Percentiles rank a stretch among this genome's conserved stretches.
These are phyloP conservation scores for Tagetes erecta DNA, from an alignment of 129 eudicot species.

Conservation along the genomic window DNA sequence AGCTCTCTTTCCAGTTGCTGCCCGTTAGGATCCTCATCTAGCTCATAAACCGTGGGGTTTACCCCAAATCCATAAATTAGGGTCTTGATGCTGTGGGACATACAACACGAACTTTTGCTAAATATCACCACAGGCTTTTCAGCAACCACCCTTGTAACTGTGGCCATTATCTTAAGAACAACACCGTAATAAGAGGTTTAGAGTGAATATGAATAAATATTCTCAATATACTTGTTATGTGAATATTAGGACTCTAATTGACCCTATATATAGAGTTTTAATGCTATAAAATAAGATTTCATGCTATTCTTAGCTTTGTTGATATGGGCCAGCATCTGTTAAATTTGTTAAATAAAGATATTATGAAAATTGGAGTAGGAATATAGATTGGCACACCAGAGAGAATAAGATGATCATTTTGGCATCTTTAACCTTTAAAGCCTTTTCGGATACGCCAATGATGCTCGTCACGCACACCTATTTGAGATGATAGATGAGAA, in stretches of 20 bases:
- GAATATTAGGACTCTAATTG: constrained; percentile 2
- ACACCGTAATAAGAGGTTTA: neutral
- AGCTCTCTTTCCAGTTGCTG: constrained; percentile 36
- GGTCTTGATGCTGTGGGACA: constrained; percentile 49
- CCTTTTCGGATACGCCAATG: constrained; percentile 26
- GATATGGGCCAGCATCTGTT: neutral
- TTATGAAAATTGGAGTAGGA: constrained; percentile 18
- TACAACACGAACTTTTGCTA: constrained; percentile 58
- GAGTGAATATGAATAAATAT: constrained; percentile 1
- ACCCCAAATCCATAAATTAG: constrained; percentile 54
- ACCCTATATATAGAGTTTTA: constrained; percentile 6
- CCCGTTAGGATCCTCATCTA: constrained; percentile 49
- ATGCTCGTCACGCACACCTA: constrained; percentile 6
- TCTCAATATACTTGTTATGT: constrained; percentile 3
- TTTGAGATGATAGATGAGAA: constrained; percentile 16
- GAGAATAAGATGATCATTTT: constrained; percentile 26
- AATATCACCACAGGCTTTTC: constrained; percentile 61
- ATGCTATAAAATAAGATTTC: neutral
- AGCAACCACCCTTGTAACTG: constrained; percentile 31
- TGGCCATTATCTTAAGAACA: constrained; percentile 32
- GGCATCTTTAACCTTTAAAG: constrained; percentile 21
- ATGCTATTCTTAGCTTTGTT: constrained; percentile 7
- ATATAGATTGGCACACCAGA: constrained; percentile 17
- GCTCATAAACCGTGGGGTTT: constrained; percentile 52
- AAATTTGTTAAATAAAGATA: neutral